These are phyloP conservation scores for Backusella australiensis DNA, from an alignment of 192 early-diverging fungal genomes.

Conservation along the genomic window DNA sequence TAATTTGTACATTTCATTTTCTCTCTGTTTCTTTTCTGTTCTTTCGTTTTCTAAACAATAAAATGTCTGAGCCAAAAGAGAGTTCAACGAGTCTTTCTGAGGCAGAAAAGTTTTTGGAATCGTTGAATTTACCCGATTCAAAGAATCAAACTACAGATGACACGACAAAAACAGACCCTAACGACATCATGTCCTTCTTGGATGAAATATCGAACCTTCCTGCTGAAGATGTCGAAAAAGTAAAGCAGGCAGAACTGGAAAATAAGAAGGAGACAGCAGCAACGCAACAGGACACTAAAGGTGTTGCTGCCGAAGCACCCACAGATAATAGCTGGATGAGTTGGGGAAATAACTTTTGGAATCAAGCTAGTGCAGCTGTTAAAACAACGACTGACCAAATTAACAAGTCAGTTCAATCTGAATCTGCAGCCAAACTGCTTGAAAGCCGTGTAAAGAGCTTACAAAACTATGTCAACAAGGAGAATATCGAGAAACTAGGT, in stretches of 20 bases:
- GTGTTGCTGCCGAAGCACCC: neutral
- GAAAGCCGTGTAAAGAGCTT: conserved; percentile 51
- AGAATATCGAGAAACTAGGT: conserved; percentile 54
- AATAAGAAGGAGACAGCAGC: neutral
- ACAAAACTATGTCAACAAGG: conserved; percentile 45
- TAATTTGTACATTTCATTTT: neutral
- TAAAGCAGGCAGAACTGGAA: conserved; percentile 6
- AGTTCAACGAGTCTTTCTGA: conserved; percentile 20
- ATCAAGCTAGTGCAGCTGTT: conserved; percentile 54
- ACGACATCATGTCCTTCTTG: conserved; percentile 37
- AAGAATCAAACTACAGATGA: neutral
- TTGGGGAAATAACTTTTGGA: conserved; percentile 46
- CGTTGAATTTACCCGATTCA: conserved; percentile 22
- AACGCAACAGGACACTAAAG: neutral
- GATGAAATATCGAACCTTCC: conserved; percentile 30
- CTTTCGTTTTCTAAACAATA: neutral
- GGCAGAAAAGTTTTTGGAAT: conserved; percentile 36
- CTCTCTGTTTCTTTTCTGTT: neutral
- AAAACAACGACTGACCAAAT: conserved; percentile 54
- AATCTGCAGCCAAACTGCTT: conserved; percentile 40
- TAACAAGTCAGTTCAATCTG: conserved; percentile 48
- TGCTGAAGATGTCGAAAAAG: neutral
- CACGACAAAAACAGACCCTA: conserved; percentile 15
- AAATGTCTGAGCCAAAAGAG: neutral
- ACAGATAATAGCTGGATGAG: conserved; percentile 28